Percentiles rank a stretch among this genome's conserved stretches.
These are phyloP conservation scores for Pterocarpus macrocarpus DNA, from an alignment of 306 rosid species.

Conservation along the genomic window DNA sequence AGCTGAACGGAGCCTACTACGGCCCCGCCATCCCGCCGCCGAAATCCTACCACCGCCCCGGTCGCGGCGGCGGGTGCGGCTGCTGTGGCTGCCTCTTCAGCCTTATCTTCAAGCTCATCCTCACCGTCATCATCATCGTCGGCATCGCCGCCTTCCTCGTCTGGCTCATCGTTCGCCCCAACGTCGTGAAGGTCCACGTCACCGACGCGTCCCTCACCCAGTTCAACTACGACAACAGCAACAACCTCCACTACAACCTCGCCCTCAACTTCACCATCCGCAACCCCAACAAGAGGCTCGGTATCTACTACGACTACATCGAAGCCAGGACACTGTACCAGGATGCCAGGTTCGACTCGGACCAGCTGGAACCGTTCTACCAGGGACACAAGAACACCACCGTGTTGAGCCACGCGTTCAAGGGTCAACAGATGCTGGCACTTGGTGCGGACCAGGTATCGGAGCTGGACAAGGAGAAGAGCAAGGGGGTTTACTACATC, in stretches of 20 bases:
- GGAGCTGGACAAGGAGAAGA: slow-evolving; percentile 51
- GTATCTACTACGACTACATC: slow-evolving; percentile 73
- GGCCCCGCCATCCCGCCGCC: slow-evolving; percentile 83
- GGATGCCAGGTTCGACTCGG: slow-evolving; percentile 49
- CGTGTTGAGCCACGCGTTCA: slow-evolving; percentile 47
- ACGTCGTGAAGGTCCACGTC: slow-evolving; percentile 51
- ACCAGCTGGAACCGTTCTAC: slow-evolving; percentile 51
- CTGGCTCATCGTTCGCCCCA: slow-evolving; percentile 64
- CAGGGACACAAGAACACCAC: slow-evolving; percentile 76
- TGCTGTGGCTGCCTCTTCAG: slow-evolving; percentile 51
- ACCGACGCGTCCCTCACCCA: slow-evolving; percentile 53
- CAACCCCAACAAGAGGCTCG: slow-evolving; percentile 76
- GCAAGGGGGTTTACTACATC: slow-evolving; percentile 53
- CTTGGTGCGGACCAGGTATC: slow-evolving; percentile 40
- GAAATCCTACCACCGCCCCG: slow-evolving; percentile 56
- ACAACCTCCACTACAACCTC: slow-evolving; percentile 48
- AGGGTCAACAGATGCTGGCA: slow-evolving; percentile 50
- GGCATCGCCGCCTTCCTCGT: slow-evolving; percentile 48
- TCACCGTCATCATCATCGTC: slow-evolving; percentile 39
- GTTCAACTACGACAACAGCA: slow-evolving; percentile 44
- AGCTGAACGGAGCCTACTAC: slow-evolving; percentile 83
- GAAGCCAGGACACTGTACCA: slow-evolving; percentile 62
- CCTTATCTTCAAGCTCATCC: slow-evolving; percentile 51
- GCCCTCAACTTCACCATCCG: slow-evolving; percentile 61
- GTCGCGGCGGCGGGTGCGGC: slow-evolving; percentile 55